Conservation (phyloP, 2,329 filamentous ascomycete species). For the Diplodia seriata region DNA sequence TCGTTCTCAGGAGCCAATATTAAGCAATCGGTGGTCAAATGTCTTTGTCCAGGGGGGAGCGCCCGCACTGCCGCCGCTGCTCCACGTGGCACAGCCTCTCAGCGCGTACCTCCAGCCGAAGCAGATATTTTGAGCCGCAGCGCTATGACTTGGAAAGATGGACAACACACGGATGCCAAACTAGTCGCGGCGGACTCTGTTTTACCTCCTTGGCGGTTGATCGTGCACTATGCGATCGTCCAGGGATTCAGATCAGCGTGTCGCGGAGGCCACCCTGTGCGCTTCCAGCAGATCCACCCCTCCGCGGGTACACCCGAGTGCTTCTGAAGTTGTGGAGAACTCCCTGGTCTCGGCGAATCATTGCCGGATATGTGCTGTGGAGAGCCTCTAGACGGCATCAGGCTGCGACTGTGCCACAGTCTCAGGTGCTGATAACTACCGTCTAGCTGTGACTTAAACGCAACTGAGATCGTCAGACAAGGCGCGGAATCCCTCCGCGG, state of each 20-base stretch:
- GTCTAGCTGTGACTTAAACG: neutral
- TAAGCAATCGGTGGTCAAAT: neutral
- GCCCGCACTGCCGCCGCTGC: neutral
- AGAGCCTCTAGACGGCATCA: neutral
- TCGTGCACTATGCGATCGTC: constrained; percentile 8
- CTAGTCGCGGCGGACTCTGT: neutral
- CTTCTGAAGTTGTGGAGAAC: neutral
- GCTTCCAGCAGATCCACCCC: constrained; percentile 8
- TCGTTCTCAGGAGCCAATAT: constrained; percentile 10
- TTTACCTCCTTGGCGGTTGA: neutral
- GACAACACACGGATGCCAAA: neutral
- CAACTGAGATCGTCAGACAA: constrained; percentile 2
- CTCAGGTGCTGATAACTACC: constrained; percentile 18
- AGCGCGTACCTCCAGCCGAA: neutral
- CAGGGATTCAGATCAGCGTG: constrained; percentile 8
- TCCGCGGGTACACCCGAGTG: constrained; percentile 12
- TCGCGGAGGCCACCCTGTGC: constrained; percentile 15
- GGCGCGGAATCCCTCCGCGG: neutral
- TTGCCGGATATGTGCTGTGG: constrained; percentile 16
- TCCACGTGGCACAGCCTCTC: neutral
- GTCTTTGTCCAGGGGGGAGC: neutral
- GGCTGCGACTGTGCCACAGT: constrained; percentile 4
- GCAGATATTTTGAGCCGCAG: neutral
- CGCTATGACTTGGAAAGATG: constrained; percentile 1
- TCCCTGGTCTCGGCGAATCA: constrained; percentile 12